phyloP scores from a whole-genome alignment of 2,329 filamentous ascomycete species.

The Pseudopithomyces maydicus region DNA sequence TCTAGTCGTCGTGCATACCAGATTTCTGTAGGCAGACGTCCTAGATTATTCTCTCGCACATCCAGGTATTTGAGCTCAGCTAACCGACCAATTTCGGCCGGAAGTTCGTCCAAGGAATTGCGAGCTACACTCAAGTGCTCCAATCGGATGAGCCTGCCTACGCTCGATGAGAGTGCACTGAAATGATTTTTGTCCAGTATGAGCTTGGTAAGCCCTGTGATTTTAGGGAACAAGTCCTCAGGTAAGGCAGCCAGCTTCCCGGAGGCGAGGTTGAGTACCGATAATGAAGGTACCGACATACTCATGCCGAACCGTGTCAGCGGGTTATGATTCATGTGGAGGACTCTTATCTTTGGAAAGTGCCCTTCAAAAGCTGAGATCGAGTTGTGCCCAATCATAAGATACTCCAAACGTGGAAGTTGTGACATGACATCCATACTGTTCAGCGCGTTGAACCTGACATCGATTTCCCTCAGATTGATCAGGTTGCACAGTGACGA shows the following conservation, averaged over 20 bases:
- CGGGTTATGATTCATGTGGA: conserved; percentile 93
- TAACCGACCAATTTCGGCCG: conserved; percentile 85
- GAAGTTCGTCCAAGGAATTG: conserved; percentile 84
- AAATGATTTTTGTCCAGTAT: conserved; percentile 96
- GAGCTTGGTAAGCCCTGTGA: conserved; percentile 84
- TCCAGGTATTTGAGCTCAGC: conserved; percentile 84
- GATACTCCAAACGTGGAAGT: conserved; percentile 83
- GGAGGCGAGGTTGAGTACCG: conserved; percentile 85
- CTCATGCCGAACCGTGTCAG: conserved; percentile 90
- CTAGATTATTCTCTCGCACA: conserved; percentile 90
- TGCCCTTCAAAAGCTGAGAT: conserved; percentile 88
- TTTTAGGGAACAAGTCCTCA: conserved; percentile 84
- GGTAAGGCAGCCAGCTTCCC: conserved; percentile 87
- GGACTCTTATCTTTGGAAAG: conserved; percentile 81
- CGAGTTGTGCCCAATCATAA: conserved; percentile 90
- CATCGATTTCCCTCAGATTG: conserved; percentile 87
- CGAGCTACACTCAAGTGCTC: conserved; percentile 94
- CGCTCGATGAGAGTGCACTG: conserved; percentile 81
- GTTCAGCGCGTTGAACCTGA: conserved; percentile 88
- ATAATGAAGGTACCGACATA: conserved; percentile 77
- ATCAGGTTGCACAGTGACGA: conserved; percentile 72
- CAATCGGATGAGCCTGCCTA: conserved; percentile 80
- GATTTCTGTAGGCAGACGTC: conserved; percentile 86
- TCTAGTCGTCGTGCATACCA: conserved; percentile 94
- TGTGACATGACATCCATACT: conserved; percentile 86